Evolutionary conservation across 164 flowering plant genomes (phyloP).

Genomic region (Taxillus chinensis): DNA sequence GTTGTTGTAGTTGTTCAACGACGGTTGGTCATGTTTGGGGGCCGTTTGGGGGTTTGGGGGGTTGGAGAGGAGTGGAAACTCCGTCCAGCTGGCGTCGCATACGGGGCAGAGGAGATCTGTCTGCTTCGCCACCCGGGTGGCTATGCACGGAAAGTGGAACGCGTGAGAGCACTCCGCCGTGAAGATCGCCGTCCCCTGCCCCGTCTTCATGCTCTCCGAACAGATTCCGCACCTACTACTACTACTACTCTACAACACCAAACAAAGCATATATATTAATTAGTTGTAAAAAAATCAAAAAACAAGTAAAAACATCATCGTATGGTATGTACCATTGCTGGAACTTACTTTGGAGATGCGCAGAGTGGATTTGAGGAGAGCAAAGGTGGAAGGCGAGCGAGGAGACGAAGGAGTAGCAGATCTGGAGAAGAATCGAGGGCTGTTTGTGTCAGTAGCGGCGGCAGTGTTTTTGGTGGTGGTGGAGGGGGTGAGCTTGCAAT

Average conservation of each 20-base stretch:
- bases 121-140: constrained; percentile 14
- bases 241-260: constrained; percentile 32
- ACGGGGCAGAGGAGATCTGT: constrained; percentile 66
- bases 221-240: constrained; percentile 64
- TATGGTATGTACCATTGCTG: too few species aligned
- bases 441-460: background rate
- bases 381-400: background rate
- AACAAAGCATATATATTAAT: background rate
- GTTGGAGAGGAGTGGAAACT: constrained; percentile 62
- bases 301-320: too few species aligned
- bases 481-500: background rate
- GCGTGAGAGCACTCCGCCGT: constrained; percentile 88
- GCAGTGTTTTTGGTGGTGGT: too few species aligned
- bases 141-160: constrained; percentile 90
- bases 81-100: constrained; percentile 62
- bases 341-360: background rate
- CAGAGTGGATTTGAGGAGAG: constrained; percentile 1
- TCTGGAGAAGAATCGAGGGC: background rate
- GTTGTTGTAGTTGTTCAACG: background rate
- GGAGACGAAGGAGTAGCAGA: background rate
- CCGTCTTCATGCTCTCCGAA: constrained; percentile 70
- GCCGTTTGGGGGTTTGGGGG: background rate
- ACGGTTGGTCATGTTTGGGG: background rate
- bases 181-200: constrained; percentile 85
- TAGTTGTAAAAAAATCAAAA: background rate